Conservation (phyloP, 225 moss, liverwort and hornwort genomes). For the Marchantia polymorpha region DNA sequence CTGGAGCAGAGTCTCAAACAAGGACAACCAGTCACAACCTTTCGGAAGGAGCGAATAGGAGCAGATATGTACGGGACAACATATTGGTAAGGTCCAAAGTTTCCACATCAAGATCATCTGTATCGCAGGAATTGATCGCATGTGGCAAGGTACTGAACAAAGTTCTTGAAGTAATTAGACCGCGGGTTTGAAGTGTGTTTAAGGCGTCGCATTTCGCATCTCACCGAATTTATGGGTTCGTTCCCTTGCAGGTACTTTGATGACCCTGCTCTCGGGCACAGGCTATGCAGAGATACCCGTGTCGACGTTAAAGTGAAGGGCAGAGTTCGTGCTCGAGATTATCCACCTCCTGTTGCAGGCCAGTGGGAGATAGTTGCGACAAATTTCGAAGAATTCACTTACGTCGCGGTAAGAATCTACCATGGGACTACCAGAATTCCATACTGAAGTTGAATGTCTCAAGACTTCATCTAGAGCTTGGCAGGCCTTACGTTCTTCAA, state of each 20-base stretch:
- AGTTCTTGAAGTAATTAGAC: no score
- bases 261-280: conserved; percentile 70
- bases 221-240: not conserved
- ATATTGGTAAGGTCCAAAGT: conserved; percentile 56
- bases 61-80: conserved; percentile 84
- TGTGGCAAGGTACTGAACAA: no score
- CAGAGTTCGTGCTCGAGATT: conserved; percentile 62
- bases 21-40: conserved; percentile 46
- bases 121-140: no score
- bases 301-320: conserved; percentile 55
- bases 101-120: no score
- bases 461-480: no score
- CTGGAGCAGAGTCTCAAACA: conserved; percentile 76
- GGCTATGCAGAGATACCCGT: conserved; percentile 80
- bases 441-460: no score
- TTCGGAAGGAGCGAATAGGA: conserved; percentile 78
- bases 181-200: no score
- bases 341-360: conserved; percentile 64
- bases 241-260: conserved; percentile 52
- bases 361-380: conserved; percentile 90
- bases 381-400: conserved; percentile 84
- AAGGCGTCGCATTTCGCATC: no score
- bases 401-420: conserved; percentile 54
- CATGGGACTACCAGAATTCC: no score
- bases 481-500: no score